Evolutionary conservation across 2,329 filamentous ascomycete species (phyloP), one percentile per base, ranked within the genome.

Genomic region (Penicillium italicum): DNA sequence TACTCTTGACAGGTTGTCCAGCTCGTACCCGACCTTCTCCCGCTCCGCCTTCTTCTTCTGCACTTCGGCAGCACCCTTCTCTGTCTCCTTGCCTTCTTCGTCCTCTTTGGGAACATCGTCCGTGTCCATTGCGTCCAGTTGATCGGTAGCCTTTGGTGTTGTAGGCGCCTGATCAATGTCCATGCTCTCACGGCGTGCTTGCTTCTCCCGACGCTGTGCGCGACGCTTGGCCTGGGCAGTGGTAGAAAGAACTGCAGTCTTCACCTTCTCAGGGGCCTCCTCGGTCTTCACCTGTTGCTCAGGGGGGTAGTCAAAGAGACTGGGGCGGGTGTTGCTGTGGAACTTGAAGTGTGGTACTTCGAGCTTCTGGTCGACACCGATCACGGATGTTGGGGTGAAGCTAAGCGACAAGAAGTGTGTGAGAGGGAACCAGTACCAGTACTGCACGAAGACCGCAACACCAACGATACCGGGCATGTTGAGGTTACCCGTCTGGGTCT

Each of bases 391-490:
- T 1, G 94, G 94, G n/a, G 90, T 91, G 77, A 99, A 97, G 68
- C 91, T 92, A 59, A 99, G 82, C 0, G 93, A 95, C 55, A 99
- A 75, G 85, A 99, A 99, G 76, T 99, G 94, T 30, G 94, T 96
- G 68, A 97, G 88, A 57, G 94, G 94, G 84, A 99, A 99, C 94
- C 94, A 99, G 80, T 99, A 99, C 94, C 94, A 99, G 80, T 99
- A 99, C 74, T 99, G 94, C 9, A 92, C 96, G 77, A 99, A 99
- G 51, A 99, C 89, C 28, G 91, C 93, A 86, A 96, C 96, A 64
- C 94, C 95, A 18, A 99, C 92, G 63, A 99, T 96, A 59, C 91
- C 95, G 18, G 92, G 86, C 92, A 99, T 97, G 80, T 99, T 97
- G 63, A 99, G 85, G 72, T 97, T 99, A 62, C 95, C 95, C 0